Evolutionary conservation across 1,284 basidiomycete species (phyloP), one percentile per base, ranked within the genome.

Genomic region (Sporisorium exsertum): DNA sequence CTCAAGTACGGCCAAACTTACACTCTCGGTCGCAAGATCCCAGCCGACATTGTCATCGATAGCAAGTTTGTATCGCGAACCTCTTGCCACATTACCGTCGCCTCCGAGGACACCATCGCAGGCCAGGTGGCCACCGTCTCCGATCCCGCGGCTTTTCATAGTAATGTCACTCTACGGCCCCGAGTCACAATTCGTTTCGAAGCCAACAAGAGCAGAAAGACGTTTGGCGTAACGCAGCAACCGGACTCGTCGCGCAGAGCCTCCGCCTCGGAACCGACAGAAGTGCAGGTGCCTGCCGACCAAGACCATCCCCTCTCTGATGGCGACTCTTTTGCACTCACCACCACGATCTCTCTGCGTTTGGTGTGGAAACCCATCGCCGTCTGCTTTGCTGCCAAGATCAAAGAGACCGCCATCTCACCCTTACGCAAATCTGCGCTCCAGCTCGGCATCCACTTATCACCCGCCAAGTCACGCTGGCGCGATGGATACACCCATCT

Each of bases 1-100:
- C 64, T 81, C 72, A 80, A 78, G 54, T 78, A 69, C 26, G 74
- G 73, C n/a, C 54, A 69, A 37, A 61, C 70, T n/a, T 81, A 81
- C 54, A 63, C 57, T 42, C 55, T 81, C 49, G 80, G 80, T 18
- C 70, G 80, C 55, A 81, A 80, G 62, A 71, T 69, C 33, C 79
- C 79, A 22, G 79, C 79, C 27, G 74, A 79, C 61, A 72, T 81
- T 24, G 64, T 81, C 65, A 58, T 81, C 40, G 70, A 72, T 16
- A 75, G 72, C 71, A 81, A 81, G 61, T 77, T 72, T 16, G 76
- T 81, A 47, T 73, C 69, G 6, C 70, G 75, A 9, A 58, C 54
- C 7, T 74, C 72, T 9, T 76, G 71, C 29, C 64, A 65, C 53
- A 61, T 81, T 54, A 55, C 58, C 5, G 62, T 79, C 22, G 78